These are phyloP conservation scores for Claviceps sorghi DNA, from an alignment of 2,329 filamentous ascomycete genomes.

Conservation along the genomic window DNA sequence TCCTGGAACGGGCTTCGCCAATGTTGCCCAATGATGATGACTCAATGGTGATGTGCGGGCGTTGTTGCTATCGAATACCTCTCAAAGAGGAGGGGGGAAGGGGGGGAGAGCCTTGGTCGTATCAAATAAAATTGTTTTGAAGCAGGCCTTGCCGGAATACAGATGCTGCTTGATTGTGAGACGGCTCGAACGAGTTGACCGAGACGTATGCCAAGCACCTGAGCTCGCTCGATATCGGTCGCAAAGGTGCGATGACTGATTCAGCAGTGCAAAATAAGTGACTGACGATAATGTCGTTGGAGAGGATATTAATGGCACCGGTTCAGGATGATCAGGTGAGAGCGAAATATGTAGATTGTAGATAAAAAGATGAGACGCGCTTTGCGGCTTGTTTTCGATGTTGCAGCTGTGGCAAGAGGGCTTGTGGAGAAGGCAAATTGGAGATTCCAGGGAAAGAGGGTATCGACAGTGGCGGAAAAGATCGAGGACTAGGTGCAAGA, in stretches of 20 bases:
- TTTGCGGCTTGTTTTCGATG: neutral
- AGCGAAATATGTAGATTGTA: neutral
- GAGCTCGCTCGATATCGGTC: neutral
- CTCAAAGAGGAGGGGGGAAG: too few relatives aligned
- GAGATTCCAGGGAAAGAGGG: neutral
- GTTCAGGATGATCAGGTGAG: neutral
- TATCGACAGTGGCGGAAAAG: slow-evolving; percentile 1
- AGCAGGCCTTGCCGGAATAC: neutral
- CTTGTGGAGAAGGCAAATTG: neutral
- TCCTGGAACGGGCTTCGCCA: neutral
- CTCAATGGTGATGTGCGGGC: neutral
- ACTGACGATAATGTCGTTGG: neutral
- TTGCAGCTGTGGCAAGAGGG: neutral
- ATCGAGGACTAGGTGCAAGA: neutral
- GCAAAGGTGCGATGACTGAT: neutral
- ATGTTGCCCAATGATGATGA: neutral
- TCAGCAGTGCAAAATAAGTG: neutral
- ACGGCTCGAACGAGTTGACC: neutral
- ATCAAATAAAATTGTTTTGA: neutral
- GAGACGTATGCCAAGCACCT: neutral
- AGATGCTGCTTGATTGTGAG: neutral
- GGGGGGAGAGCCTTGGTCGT: too few relatives aligned
- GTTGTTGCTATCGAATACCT: neutral
- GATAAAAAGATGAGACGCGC: neutral
- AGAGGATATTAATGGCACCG: neutral